Conservation (phyloP, 768 basidiomycete genomes). For the Suillus decipiens region DNA sequence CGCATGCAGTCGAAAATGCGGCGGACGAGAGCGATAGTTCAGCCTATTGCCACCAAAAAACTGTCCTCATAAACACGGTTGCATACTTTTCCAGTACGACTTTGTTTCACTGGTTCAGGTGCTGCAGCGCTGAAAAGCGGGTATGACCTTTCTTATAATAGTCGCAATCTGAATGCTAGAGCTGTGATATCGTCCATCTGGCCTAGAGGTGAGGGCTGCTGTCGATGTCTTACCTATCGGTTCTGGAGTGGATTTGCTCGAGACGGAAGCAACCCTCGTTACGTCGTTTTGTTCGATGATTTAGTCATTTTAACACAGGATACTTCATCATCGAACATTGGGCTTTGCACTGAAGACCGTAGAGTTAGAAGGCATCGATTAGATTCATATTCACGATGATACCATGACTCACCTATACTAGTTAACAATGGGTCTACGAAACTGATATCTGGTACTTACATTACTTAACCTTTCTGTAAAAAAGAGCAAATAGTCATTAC, state of each 20-base stretch:
- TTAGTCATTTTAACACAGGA: background rate
- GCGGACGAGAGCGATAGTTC: too few relatives aligned
- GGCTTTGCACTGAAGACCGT: background rate
- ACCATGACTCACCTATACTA: background rate
- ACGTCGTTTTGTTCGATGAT: conserved; percentile 7
- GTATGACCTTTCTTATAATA: too few relatives aligned
- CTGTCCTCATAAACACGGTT: conserved; percentile 44
- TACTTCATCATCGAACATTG: background rate
- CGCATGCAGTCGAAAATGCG: too few relatives aligned
- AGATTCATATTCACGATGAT: conserved; percentile 48
- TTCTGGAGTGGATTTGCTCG: conserved; percentile 46
- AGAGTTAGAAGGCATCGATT: background rate
- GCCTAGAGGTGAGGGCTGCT: conserved; percentile 46
- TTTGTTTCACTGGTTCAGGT: conserved; percentile 37
- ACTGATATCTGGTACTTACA: background rate
- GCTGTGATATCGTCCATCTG: conserved; percentile 44
- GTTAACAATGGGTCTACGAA: background rate
- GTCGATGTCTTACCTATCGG: conserved; percentile 33
- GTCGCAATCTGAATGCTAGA: background rate
- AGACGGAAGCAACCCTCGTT: conserved; percentile 47
- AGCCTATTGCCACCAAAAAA: too few relatives aligned
- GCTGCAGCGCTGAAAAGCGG: conserved; percentile 30
- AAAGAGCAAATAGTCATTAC: background rate
- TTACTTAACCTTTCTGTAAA: too few relatives aligned
- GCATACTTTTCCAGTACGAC: conserved; percentile 45